Evolutionary conservation across 345 rosid genomes (phyloP).

Genomic region (Bruguiera sexangula): DNA sequence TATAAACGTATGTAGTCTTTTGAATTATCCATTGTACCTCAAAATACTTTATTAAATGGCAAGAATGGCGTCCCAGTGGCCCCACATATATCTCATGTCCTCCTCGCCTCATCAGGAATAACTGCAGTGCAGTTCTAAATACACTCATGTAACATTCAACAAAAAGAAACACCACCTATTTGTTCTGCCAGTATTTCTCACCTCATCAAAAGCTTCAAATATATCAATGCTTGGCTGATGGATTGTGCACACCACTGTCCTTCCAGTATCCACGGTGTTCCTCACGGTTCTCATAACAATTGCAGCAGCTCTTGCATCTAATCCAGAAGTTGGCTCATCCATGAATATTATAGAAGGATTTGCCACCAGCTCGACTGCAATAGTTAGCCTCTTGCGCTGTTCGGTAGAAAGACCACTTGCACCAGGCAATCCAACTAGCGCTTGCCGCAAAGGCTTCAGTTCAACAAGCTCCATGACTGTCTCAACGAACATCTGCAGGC

Average conservation of each 20-base stretch:
- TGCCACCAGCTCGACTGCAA: constrained; percentile 82
- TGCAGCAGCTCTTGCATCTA: constrained; percentile 90
- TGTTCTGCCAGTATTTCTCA: constrained; percentile 12
- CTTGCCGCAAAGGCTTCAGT: constrained; percentile 46
- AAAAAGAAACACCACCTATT: not conserved
- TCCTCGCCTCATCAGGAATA: constrained; percentile 65
- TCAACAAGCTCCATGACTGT: constrained; percentile 88
- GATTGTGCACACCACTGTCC: constrained; percentile 83
- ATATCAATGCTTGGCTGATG: constrained; percentile 88
- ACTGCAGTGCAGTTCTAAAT: constrained; percentile 30
- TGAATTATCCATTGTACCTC: constrained; percentile 37
- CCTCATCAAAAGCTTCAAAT: constrained; percentile 87
- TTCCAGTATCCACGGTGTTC: constrained; percentile 77
- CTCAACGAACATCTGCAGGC: constrained; percentile 30
- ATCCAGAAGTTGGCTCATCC: constrained; percentile 91
- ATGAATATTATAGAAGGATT: constrained; percentile 83
- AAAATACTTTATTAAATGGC: constrained; percentile 55
- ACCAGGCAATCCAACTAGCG: constrained; percentile 76
- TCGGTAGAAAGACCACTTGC: constrained; percentile 69
- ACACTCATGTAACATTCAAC: not conserved
- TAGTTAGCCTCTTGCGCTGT: constrained; percentile 83
- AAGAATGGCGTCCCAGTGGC: constrained; percentile 65
- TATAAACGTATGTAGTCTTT: not conserved
- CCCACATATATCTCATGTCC: constrained; percentile 78
- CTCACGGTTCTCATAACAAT: constrained; percentile 81